Evolutionary conservation across 371 early-diverging fungal species (phyloP), one percentile per base, ranked within the genome.

Genomic region (Mucor irregularis): DNA sequence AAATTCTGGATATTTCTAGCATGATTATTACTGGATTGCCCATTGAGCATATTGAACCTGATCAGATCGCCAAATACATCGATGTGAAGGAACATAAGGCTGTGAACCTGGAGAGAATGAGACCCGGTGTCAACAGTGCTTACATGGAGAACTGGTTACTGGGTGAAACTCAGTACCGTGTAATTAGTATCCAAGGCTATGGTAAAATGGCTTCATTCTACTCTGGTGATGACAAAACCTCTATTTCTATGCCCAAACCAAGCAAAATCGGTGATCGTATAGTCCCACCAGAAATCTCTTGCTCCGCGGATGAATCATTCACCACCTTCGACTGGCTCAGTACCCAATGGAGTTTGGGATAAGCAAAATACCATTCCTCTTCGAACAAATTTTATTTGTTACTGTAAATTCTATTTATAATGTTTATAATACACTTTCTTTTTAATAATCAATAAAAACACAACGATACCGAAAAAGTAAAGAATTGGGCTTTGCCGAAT

Each of bases 81-180:
- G 60, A 73, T 45, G 64, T 64, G 6, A 54, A 66, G 26, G 45
- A 49, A 4, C 58, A 58, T 5, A 61, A 58, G 30, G 56, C 53
- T 29, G 55, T 64, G 5, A 69, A 60, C 22, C 47, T 56, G n/a
- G 64, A 61, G 1, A 53, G 66, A 31, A 65, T 64, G 53, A 30
- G 53, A 17, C 71, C 71, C 9, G 80, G 73, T 48, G 72, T 72
- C 3, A 71, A 75, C 25, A 66, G 74, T 42, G 80, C 80, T n/a
- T 65, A 74, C 19, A 79, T 79, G 58, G 80, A 79, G 37, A 79
- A 79, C 42, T 79, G 76, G 74, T 47, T 79, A 29, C 54, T 79
- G 17, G 74, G 74, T 24, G 67, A 62, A 30, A 76, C 80, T n/a
- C 68, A 76, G 35, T 79, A 79, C 45, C 69, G 80, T 26, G 56